Conservation (phyloP, 306 rosid species). For the Trifolium dubium region DNA sequence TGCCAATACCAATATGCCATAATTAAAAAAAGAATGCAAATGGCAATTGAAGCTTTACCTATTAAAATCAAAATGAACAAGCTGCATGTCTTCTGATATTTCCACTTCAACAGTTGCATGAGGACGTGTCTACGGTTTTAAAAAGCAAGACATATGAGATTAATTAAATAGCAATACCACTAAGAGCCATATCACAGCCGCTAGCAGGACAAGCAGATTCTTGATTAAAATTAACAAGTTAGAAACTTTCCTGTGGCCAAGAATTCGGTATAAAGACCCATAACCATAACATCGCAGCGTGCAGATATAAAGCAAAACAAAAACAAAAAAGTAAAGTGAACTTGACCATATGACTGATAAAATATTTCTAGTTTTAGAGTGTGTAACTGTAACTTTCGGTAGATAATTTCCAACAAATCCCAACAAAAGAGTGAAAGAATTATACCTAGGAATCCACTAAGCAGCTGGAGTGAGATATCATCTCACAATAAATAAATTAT, state of each 20-base stretch:
- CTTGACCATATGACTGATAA: constrained; percentile 10
- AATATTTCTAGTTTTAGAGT: constrained; percentile 15
- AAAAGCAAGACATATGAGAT: constrained; percentile 38
- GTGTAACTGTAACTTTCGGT: not conserved
- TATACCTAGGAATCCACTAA: not conserved
- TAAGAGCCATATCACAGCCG: constrained; percentile 6
- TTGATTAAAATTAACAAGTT: constrained; percentile 15
- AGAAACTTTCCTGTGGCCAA: not conserved
- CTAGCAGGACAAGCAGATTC: constrained; percentile 13
- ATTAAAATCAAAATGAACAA: constrained; percentile 97
- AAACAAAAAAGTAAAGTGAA: constrained; percentile 24
- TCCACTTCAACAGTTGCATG: constrained; percentile 99
- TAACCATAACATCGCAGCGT: constrained; percentile 12
- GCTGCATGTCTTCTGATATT: constrained; percentile 99
- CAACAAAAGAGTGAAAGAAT: not conserved
- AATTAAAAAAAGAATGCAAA: not conserved
- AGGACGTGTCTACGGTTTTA: constrained; percentile 78
- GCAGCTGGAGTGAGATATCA: constrained; percentile 8
- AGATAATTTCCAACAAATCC: constrained; percentile 2
- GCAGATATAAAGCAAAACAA: constrained; percentile 18
- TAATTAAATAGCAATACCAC: constrained; percentile 14
- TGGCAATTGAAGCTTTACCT: constrained; percentile 56
- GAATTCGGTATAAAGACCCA: constrained; percentile 13
- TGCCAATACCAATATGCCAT: not conserved
- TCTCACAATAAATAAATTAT: not conserved